A percentile compares a stretch with the other conserved stretches of the same genome.
phyloP scores from a whole-genome alignment of 225 moss, liverwort and hornwort genomes.

The Marchantia polymorpha region DNA sequence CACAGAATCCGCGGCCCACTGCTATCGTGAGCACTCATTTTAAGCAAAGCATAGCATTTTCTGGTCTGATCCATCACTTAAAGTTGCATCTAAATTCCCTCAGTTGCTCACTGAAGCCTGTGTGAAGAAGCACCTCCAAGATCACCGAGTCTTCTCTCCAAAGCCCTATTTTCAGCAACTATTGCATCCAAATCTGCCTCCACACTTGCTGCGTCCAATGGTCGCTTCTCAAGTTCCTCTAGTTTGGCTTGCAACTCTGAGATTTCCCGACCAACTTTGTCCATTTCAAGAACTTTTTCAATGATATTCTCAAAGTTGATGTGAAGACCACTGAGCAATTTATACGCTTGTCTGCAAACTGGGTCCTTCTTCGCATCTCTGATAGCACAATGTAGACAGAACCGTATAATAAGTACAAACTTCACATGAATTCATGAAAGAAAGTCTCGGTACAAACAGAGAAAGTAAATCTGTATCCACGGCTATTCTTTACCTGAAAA shows the following conservation, averaged over 20 bases:
- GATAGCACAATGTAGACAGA: background rate
- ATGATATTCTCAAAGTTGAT: constrained; percentile 84
- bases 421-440: background rate
- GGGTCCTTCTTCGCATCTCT: constrained; percentile 96
- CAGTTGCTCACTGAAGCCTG: background rate
- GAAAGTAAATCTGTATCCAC: background rate
- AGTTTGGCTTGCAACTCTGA: constrained; percentile 85
- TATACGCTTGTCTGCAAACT: constrained; percentile 86
- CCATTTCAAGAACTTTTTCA: constrained; percentile 90
- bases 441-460: background rate
- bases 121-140: constrained; percentile 21
- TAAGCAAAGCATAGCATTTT: too few relatives aligned
- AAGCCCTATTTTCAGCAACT: constrained; percentile 58
- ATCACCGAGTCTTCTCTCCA: constrained; percentile 64
- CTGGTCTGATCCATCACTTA: too few relatives aligned
- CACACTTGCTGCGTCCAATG: constrained; percentile 72
- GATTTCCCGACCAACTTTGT: constrained; percentile 87
- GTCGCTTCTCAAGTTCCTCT: constrained; percentile 80
- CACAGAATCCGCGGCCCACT: too few relatives aligned
- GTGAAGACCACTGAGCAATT: constrained; percentile 71
- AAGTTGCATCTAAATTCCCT: background rate
- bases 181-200: constrained; percentile 85
- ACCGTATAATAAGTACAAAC: background rate
- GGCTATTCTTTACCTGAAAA: constrained; percentile 51
- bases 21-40: too few relatives aligned